phyloP scores from a whole-genome alignment of 495 filamentous ascomycete genomes.

The Neurospora pannonica region DNA sequence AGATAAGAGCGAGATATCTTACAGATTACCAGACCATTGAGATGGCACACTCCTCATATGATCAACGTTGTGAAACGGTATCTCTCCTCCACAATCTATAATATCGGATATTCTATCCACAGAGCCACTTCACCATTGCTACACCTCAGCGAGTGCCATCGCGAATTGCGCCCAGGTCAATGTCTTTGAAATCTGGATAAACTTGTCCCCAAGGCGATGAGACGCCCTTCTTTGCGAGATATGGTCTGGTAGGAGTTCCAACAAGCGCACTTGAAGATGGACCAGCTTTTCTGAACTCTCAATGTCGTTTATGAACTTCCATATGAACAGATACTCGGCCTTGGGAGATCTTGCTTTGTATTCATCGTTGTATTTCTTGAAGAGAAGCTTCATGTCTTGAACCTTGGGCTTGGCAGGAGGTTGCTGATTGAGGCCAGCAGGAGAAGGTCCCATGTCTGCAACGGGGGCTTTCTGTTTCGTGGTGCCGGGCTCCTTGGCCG shows the following conservation, averaged over 20 bases:
- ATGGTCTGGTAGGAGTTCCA: conserved; percentile 3
- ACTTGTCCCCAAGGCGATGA: neutral
- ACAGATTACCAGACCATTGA: neutral
- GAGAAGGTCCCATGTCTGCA: neutral
- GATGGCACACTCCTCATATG: neutral
- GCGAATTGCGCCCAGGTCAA: conserved; percentile 17
- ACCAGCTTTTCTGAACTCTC: conserved; percentile 6
- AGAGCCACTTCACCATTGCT: neutral
- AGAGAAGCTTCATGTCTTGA: conserved; percentile 10
- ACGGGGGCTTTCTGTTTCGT: neutral
- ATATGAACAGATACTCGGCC: conserved; percentile 16
- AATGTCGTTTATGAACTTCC: conserved; percentile 17
- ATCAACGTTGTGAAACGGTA: neutral
- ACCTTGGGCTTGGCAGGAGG: neutral
- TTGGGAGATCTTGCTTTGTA: conserved; percentile 13
- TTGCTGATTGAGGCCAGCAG: neutral
- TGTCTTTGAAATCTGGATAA: conserved; percentile 6
- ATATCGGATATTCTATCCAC: neutral
- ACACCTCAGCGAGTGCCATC: neutral
- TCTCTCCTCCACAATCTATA: neutral
- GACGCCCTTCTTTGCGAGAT: neutral
- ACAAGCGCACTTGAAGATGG: conserved; percentile 17
- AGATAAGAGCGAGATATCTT: neutral
- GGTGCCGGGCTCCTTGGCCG: neutral
- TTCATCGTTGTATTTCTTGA: conserved; percentile 6